Base-by-base conservation (phyloP, 1,284 basidiomycete species). In the Cryptococcus floricola region DNA sequence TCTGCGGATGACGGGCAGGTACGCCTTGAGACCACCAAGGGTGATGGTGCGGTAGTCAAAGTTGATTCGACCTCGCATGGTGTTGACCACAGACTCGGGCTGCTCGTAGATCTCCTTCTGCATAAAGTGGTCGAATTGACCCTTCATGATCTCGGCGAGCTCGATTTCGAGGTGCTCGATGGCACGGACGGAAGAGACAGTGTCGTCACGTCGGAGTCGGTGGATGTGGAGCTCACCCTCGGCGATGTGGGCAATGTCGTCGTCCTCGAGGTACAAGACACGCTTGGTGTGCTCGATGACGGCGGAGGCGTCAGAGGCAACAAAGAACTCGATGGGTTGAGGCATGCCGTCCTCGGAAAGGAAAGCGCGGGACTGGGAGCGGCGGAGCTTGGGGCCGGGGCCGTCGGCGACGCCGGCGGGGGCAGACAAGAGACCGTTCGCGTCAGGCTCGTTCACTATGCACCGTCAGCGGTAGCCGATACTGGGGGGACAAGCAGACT, bases 21-120 rank as follows among this genome's bases (percentile, higher is more conserved):
- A 98, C 16, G 89, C 88, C 63, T 93, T 89, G 56, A 99, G 83
- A 55, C 96, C 96, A 77, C 96, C 96, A 49, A 98, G 87, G 23
- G 89, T 97, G 75, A 98, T 89, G 62, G 83, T 83, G 78, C 90
- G 85, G 55, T 83, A 86, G 77, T 98, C 96, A 75, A 99, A 99
- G 85, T 97, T 98, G 82, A 99, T 91, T 69, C 96, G 91, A 63
- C 96, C 96, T 85, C 96, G 91, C 96, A 99, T 99, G 52, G 96
- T 99, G 84, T 99, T 99, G 79, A 98, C 92, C 66, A 98, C 96
- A 48, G 93, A 97, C 75, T 99, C 96, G 59, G 95, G 96, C 80
- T 99, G 96, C 77, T 99, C 96, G 83, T 96, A 98, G 73, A 99
- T 98, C 79, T 99, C 96, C 82, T 99, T 98, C 79, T 98, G 95